Evolutionary conservation across 225 moss, liverwort and hornwort species (phyloP).

Genomic region (Pseudoscleropodium purum): DNA sequence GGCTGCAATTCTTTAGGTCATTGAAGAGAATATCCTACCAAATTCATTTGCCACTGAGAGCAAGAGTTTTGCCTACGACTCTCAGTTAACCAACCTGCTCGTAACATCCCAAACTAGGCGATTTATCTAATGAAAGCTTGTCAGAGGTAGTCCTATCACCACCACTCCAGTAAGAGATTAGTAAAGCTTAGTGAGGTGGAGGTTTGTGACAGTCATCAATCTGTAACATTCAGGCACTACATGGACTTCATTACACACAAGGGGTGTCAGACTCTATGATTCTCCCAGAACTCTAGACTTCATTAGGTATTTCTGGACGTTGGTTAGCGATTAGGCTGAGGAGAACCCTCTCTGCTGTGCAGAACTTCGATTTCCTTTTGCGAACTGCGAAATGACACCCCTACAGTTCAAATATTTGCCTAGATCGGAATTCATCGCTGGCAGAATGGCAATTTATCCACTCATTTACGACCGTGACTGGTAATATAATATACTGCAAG

Average conservation of each 20-base stretch:
- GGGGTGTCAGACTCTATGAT: background rate
- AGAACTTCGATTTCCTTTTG: background rate
- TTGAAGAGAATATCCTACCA: conserved; percentile 4
- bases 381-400: background rate
- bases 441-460: background rate
- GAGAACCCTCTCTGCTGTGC: background rate
- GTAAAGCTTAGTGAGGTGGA: background rate
- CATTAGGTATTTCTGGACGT: background rate
- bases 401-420: background rate
- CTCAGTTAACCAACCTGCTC: background rate
- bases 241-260: background rate
- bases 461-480: background rate
- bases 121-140: conserved; percentile 1
- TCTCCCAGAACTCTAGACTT: background rate
- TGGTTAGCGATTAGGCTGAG: background rate
- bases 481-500: background rate
- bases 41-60: background rate
- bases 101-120: conserved; percentile 10
- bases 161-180: conserved; percentile 22
- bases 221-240: background rate
- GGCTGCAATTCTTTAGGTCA: conserved; percentile 9
- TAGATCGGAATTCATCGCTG: background rate
- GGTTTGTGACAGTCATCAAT: background rate
- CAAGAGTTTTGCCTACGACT: conserved; percentile 2
- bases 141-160: conserved; percentile 19